Evolutionary conservation across 768 basidiomycete genomes (phyloP).

Genomic region (Trametes coccinea): DNA sequence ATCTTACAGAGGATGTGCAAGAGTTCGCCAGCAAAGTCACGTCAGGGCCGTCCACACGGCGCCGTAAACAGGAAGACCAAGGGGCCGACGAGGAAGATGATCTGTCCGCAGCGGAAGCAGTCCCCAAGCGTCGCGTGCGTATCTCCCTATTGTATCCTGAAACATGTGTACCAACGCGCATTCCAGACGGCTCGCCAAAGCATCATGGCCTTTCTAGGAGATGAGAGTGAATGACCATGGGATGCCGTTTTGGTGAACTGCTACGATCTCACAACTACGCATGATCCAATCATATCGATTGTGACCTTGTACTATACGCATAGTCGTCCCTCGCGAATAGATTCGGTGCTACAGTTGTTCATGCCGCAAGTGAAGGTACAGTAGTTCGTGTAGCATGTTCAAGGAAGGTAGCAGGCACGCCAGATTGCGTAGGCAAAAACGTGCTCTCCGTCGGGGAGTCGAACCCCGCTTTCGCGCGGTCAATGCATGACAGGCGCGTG

Average conservation of each 20-base stretch:
- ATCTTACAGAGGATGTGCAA: slow-evolving; percentile 66
- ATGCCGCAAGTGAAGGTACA: no score
- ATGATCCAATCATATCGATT: no score
- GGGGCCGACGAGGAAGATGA: slow-evolving; percentile 35
- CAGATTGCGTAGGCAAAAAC: background rate
- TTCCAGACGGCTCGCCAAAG: slow-evolving; percentile 49
- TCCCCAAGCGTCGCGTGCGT: slow-evolving; percentile 35
- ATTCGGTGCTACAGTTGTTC: no score
- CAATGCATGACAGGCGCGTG: slow-evolving; percentile 18
- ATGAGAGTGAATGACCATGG: slow-evolving; percentile 55
- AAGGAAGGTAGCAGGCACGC: background rate
- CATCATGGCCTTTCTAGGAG: slow-evolving; percentile 70
- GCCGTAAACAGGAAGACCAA: slow-evolving; percentile 12
- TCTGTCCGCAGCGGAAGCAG: slow-evolving; percentile 17
- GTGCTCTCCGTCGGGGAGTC: slow-evolving; percentile 31
- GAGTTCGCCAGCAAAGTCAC: slow-evolving; percentile 59
- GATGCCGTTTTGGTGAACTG: no score
- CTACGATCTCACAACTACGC: no score
- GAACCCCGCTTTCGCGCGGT: slow-evolving; percentile 36
- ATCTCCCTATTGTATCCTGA: background rate
- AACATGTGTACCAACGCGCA: background rate
- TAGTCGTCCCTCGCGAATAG: background rate
- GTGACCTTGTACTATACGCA: background rate
- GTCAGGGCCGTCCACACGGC: slow-evolving; percentile 35
- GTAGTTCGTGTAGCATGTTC: no score